Evolutionary conservation across 352 stramenopile genomes (phyloP).

Genomic region (Discostella stelligera): DNA sequence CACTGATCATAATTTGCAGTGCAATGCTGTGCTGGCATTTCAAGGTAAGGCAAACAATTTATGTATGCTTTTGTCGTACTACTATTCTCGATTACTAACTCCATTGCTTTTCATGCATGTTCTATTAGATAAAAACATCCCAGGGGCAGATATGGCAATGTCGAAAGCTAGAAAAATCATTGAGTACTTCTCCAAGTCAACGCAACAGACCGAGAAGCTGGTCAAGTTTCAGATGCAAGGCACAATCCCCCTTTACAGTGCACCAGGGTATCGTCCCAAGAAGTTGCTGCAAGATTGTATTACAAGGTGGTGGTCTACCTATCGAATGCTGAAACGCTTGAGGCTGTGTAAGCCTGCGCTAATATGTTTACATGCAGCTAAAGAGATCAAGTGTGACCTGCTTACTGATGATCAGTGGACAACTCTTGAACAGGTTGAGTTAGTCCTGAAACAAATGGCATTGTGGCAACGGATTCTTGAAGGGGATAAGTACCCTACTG

Average conservation of each 20-base stretch:
- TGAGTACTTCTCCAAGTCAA: slow-evolving; percentile 17
- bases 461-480: slow-evolving; percentile 1
- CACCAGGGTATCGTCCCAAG: neutral
- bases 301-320: slow-evolving; percentile 24
- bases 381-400: slow-evolving; percentile 11
- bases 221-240: neutral
- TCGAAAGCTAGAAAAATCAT: neutral
- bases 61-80: slow-evolving; percentile 1
- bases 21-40: slow-evolving; percentile 25
- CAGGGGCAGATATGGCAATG: slow-evolving; percentile 16
- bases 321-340: slow-evolving; percentile 15
- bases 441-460: neutral
- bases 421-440: slow-evolving; percentile 1
- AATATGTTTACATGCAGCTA: neutral
- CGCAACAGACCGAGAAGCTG: slow-evolving; percentile 8
- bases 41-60: slow-evolving; percentile 3
- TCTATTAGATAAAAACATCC: slow-evolving; percentile 14
- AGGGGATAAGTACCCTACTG: slow-evolving; percentile 5
- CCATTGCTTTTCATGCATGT: neutral
- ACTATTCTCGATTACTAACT: neutral
- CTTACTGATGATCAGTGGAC: neutral
- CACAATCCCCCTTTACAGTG: neutral
- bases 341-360: neutral
- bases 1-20: slow-evolving; percentile 27
- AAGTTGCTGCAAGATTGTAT: slow-evolving; percentile 30